Percentiles rank a stretch among this genome's conserved stretches.
phyloP scores from a whole-genome alignment of 2,329 filamentous ascomycete species.

The Fusarium sp. region DNA sequence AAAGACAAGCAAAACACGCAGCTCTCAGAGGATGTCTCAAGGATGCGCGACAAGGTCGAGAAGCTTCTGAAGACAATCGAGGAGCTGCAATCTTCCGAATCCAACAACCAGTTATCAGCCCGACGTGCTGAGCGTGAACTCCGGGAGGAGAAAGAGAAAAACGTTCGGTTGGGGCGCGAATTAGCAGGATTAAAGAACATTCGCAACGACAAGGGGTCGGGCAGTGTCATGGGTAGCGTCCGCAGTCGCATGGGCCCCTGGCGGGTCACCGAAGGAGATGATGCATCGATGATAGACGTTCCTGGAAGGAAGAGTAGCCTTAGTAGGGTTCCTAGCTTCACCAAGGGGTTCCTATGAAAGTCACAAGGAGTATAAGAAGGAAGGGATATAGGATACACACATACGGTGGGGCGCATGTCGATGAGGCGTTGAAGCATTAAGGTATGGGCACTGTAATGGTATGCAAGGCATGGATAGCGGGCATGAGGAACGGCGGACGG shows the following conservation, averaged over 20 bases:
- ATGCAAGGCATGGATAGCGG: constrained; percentile 20
- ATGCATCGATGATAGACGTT: constrained; percentile 62
- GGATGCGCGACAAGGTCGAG: constrained; percentile 90
- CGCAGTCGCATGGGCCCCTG: constrained; percentile 54
- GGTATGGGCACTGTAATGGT: constrained; percentile 31
- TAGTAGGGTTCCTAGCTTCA: constrained; percentile 74
- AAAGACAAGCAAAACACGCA: constrained; percentile 89
- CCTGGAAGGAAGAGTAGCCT: constrained; percentile 76
- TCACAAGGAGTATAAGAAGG: constrained; percentile 2
- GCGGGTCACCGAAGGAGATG: constrained; percentile 58
- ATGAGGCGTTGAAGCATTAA: constrained; percentile 46
- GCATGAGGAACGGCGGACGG: constrained; percentile 30
- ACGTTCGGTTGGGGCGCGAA: constrained; percentile 85
- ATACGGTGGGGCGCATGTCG: constrained; percentile 30
- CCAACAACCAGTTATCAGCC: constrained; percentile 81
- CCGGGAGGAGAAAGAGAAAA: constrained; percentile 87
- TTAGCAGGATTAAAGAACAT: constrained; percentile 86
- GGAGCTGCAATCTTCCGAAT: constrained; percentile 91
- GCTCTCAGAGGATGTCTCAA: constrained; percentile 84
- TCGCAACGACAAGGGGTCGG: constrained; percentile 70
- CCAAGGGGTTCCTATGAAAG: constrained; percentile 79
- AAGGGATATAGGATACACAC: constrained; percentile 30
- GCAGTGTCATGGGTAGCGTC: constrained; percentile 62
- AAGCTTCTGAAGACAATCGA: constrained; percentile 92
- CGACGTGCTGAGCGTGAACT: constrained; percentile 91